Conservation (phyloP, 2,329 filamentous ascomycete genomes). For the Aspergillus candidus region DNA sequence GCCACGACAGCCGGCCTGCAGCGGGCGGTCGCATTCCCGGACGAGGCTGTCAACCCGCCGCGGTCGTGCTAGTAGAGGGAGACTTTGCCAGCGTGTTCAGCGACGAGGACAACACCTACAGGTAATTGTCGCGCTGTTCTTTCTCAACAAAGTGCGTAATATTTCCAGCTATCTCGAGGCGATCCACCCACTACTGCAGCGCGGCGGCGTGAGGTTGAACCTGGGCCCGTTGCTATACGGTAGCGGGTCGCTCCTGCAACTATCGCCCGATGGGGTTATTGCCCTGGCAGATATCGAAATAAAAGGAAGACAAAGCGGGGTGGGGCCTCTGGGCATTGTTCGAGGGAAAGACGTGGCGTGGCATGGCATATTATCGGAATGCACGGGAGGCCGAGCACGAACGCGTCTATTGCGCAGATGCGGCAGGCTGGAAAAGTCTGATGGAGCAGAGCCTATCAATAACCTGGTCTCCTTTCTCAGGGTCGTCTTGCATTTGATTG, state of each 20-base stretch:
- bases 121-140: constrained; percentile 52
- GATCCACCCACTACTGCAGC: constrained; percentile 43
- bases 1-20: constrained; percentile 44
- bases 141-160: constrained; percentile 57
- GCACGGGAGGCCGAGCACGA: too few species aligned
- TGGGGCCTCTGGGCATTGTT: too few species aligned
- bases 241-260: constrained; percentile 49
- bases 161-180: constrained; percentile 52
- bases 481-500: too few species aligned
- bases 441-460: too few species aligned
- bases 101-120: constrained; percentile 32
- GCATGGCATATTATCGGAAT: too few species aligned
- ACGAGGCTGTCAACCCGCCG: constrained; percentile 29
- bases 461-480: too few species aligned
- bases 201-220: constrained; percentile 52
- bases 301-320: constrained; percentile 2
- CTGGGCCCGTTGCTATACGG: constrained; percentile 53
- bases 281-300: constrained; percentile 44
- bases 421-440: too few species aligned
- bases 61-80: constrained; percentile 45
- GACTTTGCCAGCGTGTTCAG: constrained; percentile 48
- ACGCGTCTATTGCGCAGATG: too few species aligned
- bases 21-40: constrained; percentile 44
- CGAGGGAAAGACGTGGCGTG: too few species aligned
- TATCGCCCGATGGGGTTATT: constrained; percentile 51